Evolutionary conservation across 2,329 filamentous ascomycete genomes (phyloP).

Genomic region (Aspergillus uvarum): DNA sequence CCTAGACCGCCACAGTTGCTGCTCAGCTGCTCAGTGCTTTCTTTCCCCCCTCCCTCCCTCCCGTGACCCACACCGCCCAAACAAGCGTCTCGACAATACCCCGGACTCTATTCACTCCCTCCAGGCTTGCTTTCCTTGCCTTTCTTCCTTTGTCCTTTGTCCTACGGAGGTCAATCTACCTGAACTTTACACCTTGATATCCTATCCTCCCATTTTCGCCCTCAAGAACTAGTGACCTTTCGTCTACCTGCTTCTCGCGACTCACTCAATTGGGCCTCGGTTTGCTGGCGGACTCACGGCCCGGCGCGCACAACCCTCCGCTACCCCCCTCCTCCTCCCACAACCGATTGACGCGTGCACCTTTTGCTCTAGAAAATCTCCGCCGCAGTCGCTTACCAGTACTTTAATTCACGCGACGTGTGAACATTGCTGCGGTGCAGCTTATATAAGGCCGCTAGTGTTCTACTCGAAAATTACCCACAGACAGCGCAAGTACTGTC

Average conservation of each 20-base stretch:
- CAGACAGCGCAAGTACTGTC: background rate
- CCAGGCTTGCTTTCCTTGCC: background rate
- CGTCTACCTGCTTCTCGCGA: background rate
- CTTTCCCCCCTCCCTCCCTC: background rate
- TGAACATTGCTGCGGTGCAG: background rate
- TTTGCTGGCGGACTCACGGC: background rate
- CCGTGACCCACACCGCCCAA: slow-evolving; percentile 27
- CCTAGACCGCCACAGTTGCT: slow-evolving; percentile 1
- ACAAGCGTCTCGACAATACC: slow-evolving; percentile 8
- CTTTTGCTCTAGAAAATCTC: slow-evolving; percentile 18
- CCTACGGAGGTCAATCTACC: background rate
- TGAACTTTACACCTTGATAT: background rate
- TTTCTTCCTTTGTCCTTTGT: background rate
- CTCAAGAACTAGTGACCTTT: background rate
- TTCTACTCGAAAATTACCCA: background rate
- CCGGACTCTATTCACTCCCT: background rate
- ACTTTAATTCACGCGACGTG: background rate
- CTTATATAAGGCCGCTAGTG: background rate
- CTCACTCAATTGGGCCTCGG: background rate
- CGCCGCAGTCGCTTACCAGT: background rate
- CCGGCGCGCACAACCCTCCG: background rate
- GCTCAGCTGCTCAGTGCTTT: background rate
- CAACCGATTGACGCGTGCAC: slow-evolving; percentile 12
- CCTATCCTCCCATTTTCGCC: background rate
- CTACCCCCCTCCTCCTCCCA: background rate